Base-by-base conservation (phyloP, 352 stramenopile species). In the Globisporangium irregulare region DNA sequence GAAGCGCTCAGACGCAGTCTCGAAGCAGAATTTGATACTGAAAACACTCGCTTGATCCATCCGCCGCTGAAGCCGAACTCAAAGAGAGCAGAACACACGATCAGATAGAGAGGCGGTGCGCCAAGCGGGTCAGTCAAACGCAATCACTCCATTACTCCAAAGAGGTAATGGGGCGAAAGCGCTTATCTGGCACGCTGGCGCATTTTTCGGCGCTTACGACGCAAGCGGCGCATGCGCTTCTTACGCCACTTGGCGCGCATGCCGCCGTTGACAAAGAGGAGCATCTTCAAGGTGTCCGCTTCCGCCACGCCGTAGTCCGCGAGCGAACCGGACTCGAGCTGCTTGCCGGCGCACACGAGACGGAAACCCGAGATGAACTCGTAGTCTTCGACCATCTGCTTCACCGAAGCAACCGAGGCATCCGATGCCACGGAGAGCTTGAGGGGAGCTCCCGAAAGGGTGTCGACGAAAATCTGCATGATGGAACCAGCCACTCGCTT, bases 151-250 rank as follows among this genome's bases (percentile, higher is more conserved):
- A 41, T 10, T 41, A 14, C 36, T 41, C 36, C 36, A 7, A 41
- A 58, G 24, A 14, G 22, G 12, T 4, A 12, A 14, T 15, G n/a
- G 24, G 53, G 53, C 4, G 53, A 58, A 58, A 32, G 66, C 66
- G 81, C 86, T 98, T 99, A 99, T 95, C 96, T 98, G 75, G 97
- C 97, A 85, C 97, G 96, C 91, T 99, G 95, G 82, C 97, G 94
- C 97, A 99, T 99, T 96, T 99, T 99, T 81, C 97, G 81, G 80
- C 97, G 93, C 93, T 99, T 99, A 80, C 97, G 92, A 77, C 97
- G 93, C 72, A 99, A 90, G 77, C 97, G 96, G 71, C 97, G 93
- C 95, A 98, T 98, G 71, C 96, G 94, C 96, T 99, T 99, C 93
- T 99, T 99, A 72, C 91, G 89, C 96, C 96, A 99, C 94, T 99